Percentiles rank a stretch among this genome's conserved stretches.
phyloP scores from a whole-genome alignment of 352 stramenopile species.

The Peronospora farinosa region DNA sequence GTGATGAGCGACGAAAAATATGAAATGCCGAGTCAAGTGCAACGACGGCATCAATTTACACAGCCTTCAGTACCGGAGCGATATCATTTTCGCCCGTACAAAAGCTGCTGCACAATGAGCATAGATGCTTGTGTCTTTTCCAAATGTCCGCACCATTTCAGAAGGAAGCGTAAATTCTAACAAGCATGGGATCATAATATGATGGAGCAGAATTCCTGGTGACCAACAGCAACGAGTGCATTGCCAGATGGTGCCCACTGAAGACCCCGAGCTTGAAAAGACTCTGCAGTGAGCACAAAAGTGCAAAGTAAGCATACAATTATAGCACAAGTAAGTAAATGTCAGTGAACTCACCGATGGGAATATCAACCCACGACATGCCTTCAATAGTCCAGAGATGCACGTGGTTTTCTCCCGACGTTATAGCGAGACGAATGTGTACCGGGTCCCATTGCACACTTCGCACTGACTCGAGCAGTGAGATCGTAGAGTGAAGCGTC shows the following conservation, averaged over 20 bases:
- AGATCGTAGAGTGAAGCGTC: conserved; percentile 58
- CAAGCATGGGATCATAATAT: conserved; percentile 28
- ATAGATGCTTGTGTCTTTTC: background rate
- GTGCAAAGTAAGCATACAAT: background rate
- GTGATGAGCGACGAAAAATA: too few species aligned
- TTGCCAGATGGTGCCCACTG: conserved; percentile 57
- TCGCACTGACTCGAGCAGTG: conserved; percentile 54
- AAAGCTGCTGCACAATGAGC: conserved; percentile 43
- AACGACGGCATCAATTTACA: too few species aligned
- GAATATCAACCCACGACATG: conserved; percentile 71
- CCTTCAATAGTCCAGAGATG: conserved; percentile 61
- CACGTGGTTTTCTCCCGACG: conserved; percentile 52
- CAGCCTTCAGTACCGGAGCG: conserved; percentile 49
- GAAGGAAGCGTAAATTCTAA: background rate
- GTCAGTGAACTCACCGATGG: conserved; percentile 25
- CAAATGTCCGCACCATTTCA: background rate
- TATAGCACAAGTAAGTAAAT: background rate
- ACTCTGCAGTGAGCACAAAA: conserved; percentile 25
- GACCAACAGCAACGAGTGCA: conserved; percentile 44
- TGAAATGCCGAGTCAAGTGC: too few species aligned
- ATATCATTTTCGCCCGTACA: conserved; percentile 59
- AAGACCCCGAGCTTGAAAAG: conserved; percentile 61
- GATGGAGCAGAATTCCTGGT: conserved; percentile 67
- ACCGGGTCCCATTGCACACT: conserved; percentile 59
- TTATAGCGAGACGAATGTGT: conserved; percentile 46